phyloP scores from a whole-genome alignment of 2,329 filamentous ascomycete species.

The Xylaria multiplex region DNA sequence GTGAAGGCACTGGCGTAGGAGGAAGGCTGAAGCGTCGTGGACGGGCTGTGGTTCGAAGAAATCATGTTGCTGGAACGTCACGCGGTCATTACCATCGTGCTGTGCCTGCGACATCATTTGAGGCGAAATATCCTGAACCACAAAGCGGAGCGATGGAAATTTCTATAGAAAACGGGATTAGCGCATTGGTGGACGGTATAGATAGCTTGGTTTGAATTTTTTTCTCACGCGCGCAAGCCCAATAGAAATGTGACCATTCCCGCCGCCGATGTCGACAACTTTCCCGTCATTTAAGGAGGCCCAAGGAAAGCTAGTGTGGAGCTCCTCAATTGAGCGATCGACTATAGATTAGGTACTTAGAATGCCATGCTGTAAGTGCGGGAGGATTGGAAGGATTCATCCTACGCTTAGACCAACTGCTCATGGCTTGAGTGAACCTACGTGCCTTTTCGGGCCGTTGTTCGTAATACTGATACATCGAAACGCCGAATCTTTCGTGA shows the following conservation, averaged over 20 bases:
- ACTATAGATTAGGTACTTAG: conserved; percentile 31
- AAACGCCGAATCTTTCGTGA: conserved; percentile 37
- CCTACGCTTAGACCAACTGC: conserved; percentile 41
- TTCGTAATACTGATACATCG: conserved; percentile 46
- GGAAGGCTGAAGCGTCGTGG: conserved; percentile 17
- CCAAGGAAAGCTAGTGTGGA: conserved; percentile 45
- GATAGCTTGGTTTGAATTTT: neutral
- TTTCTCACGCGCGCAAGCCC: conserved; percentile 42
- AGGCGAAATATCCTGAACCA: conserved; percentile 32
- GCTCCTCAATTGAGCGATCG: conserved; percentile 43
- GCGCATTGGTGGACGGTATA: neutral
- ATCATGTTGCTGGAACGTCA: conserved; percentile 30
- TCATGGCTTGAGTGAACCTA: conserved; percentile 48
- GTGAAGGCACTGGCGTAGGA: conserved; percentile 32
- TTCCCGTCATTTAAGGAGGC: conserved; percentile 40
- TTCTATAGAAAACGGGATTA: conserved; percentile 12
- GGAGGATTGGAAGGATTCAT: conserved; percentile 5
- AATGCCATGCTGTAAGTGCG: neutral
- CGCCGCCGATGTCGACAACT: conserved; percentile 49
- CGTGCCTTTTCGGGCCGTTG: conserved; percentile 42
- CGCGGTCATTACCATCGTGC: conserved; percentile 16
- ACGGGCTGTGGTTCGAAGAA: conserved; percentile 33
- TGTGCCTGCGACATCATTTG: conserved; percentile 17
- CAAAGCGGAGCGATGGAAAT: conserved; percentile 30
- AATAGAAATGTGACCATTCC: conserved; percentile 42